Base-by-base conservation (phyloP, 768 basidiomycete genomes). In the Macrolepiota albuminosa region DNA sequence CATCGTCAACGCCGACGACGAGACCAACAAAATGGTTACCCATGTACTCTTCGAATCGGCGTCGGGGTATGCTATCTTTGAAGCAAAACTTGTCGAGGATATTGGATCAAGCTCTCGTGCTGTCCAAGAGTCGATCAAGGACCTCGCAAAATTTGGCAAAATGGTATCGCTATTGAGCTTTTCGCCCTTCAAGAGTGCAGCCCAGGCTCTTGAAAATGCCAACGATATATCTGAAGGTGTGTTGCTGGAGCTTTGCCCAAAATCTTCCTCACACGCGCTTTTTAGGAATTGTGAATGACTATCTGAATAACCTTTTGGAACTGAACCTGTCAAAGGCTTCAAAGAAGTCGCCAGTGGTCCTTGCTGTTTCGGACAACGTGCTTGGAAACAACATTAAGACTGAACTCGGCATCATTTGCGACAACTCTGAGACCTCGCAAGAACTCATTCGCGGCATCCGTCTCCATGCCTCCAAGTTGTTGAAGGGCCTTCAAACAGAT, bases 171-270 rank as follows among this genome's bases (percentile, higher is more conserved):
- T 98, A 69, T 71, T 89, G 72, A 94, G 91, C 72, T 98, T 98
- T 78, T 83, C 88, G 57, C 95, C 96, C 0, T 98, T 96, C 81
- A 93, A 92, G 73, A 94, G 80, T 61, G 93, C 95, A 26, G 94
- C 92, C 0, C 88, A 95, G 70, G 95, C 95, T 37, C 79, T 98
- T 65, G 94, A 98, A 77, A 98, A 97, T 66, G 88, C 89, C 54
- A 98, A 98, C 70, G 96, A 98, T 74, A 74, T 98, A 16, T 97
- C 95, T 10, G 95, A 98, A 81, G 94, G 96, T 94, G 61, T 34
- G 84, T 76, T 1, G 2, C n/a, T 33, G 1, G n/a, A 31, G 31
- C 14, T 10, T 4, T 10, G 2, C 43, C 5, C 11, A 60, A 34
- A 55, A 56, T 56, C 40, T 21, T 21, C 57, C 16, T 43, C 26